A percentile compares a stretch with the other conserved stretches of the same genome.
Conservation (phyloP, 2,329 filamentous ascomycete species). For the Cytospora piceicola region DNA sequence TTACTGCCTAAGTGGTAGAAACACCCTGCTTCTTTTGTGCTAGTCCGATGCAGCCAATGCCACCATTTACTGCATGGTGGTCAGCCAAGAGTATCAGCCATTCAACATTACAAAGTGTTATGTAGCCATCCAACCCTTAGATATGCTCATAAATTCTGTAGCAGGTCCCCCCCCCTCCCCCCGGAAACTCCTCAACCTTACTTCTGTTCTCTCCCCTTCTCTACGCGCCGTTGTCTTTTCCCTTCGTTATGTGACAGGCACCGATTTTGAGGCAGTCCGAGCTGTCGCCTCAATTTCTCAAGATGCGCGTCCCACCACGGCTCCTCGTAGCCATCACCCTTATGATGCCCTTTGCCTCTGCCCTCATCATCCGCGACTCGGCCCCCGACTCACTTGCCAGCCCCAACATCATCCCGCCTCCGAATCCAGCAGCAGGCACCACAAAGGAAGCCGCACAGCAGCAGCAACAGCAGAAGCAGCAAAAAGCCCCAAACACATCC, state of each 20-base stretch:
- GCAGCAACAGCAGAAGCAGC: not conserved
- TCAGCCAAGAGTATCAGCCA: not conserved
- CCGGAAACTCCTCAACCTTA: too few relatives aligned
- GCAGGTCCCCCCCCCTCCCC: too few relatives aligned
- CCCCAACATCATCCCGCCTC: not conserved
- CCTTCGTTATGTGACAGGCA: slow-evolving; percentile 9
- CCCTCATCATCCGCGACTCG: not conserved
- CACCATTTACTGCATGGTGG: not conserved
- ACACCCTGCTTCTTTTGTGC: not conserved
- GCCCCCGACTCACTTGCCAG: not conserved
- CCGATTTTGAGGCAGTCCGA: not conserved
- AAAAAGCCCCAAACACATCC: not conserved
- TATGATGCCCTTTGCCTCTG: not conserved
- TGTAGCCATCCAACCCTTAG: not conserved
- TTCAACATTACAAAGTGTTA: too few relatives aligned
- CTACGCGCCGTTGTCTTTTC: not conserved
- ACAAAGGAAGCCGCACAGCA: not conserved
- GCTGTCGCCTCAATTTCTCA: not conserved
- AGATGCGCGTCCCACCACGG: slow-evolving; percentile 15
- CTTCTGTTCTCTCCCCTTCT: not conserved
- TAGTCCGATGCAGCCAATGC: not conserved
- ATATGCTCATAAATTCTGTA: not conserved
- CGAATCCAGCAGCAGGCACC: not conserved
- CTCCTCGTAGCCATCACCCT: slow-evolving; percentile 5
- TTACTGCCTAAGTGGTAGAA: not conserved